phyloP scores from a whole-genome alignment of 768 basidiomycete species.

The Pleurotus citrinopileatus region DNA sequence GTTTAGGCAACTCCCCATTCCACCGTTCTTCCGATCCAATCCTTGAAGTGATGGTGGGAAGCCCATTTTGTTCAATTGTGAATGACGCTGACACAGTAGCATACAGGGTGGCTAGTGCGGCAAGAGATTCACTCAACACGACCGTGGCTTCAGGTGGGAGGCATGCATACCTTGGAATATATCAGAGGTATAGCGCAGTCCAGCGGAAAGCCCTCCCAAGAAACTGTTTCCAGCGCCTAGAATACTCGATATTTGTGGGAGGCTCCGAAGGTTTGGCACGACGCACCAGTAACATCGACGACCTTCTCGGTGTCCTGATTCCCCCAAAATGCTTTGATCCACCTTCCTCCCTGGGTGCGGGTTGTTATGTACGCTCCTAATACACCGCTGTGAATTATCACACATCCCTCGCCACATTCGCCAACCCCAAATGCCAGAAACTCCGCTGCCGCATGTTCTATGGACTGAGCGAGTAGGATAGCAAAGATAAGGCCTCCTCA shows the following conservation, averaged over 20 bases:
- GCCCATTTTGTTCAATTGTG: conserved; percentile 75
- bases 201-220: conserved; percentile 80
- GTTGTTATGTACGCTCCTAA: conserved; percentile 69
- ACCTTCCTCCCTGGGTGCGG: conserved; percentile 34
- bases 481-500: conserved; percentile 70
- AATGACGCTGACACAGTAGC: conserved; percentile 83
- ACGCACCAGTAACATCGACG: conserved; percentile 78
- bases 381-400: conserved; percentile 74
- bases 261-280: conserved; percentile 3
- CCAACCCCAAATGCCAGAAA: conserved; percentile 66
- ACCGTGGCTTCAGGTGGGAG: conserved; percentile 8
- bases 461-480: conserved; percentile 46
- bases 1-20: conserved; percentile 68
- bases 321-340: conserved; percentile 79
- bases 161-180: conserved; percentile 57
- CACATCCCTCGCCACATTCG: conserved; percentile 42
- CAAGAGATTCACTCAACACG: conserved; percentile 1
- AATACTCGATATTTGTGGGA: conserved; percentile 11
- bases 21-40: conserved; percentile 38
- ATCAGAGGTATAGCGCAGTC: conserved; percentile 56
- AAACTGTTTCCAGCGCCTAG: conserved; percentile 90
- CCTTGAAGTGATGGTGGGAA: conserved; percentile 50
- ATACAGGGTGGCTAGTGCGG: conserved; percentile 57
- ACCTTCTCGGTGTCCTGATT: conserved; percentile 42
- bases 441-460: conserved; percentile 65